A percentile compares a stretch with the other conserved stretches of the same genome.
phyloP scores from a whole-genome alignment of 2,329 filamentous ascomycete species.

The Aureobasidium sp. region DNA sequence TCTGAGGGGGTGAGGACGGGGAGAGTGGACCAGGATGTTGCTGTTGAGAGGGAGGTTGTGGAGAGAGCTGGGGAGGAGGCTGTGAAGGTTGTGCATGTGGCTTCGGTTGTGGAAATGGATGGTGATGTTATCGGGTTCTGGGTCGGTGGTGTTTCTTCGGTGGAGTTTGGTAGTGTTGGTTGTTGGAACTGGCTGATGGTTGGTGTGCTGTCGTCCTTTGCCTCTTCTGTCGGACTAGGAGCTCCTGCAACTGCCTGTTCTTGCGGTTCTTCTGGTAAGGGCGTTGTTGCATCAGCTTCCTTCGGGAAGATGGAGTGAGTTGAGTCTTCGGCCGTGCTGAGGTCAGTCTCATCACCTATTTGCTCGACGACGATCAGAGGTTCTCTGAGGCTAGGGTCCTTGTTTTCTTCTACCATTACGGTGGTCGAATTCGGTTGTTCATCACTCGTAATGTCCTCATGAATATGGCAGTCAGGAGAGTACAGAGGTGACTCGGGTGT shows the following conservation, averaged over 20 bases:
- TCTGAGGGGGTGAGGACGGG: conserved; percentile 11
- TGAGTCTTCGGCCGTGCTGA: neutral
- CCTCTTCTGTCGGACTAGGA: neutral
- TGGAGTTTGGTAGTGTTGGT: neutral
- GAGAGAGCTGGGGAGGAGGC: conserved; percentile 6
- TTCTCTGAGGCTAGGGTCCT: neutral
- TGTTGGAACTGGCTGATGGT: neutral
- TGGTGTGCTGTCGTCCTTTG: neutral
- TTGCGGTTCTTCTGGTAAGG: neutral
- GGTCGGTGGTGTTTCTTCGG: neutral
- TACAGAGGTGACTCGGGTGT: neutral
- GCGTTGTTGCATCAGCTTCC: neutral
- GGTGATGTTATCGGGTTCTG: neutral
- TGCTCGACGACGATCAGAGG: conserved; percentile 7
- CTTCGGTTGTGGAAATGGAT: neutral
- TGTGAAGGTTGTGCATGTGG: neutral
- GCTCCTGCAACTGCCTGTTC: neutral
- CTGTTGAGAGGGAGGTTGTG: conserved; percentile 5
- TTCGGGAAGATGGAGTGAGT: neutral
- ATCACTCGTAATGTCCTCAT: neutral
- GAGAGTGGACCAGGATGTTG: conserved; percentile 11
- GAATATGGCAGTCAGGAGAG: neutral
- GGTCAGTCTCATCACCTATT: neutral
- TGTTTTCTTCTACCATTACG: neutral
- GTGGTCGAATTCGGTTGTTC: neutral